These are phyloP conservation scores for Suhomyces taliae DNA, from an alignment of 1,139 yeast species.

Conservation along the genomic window DNA sequence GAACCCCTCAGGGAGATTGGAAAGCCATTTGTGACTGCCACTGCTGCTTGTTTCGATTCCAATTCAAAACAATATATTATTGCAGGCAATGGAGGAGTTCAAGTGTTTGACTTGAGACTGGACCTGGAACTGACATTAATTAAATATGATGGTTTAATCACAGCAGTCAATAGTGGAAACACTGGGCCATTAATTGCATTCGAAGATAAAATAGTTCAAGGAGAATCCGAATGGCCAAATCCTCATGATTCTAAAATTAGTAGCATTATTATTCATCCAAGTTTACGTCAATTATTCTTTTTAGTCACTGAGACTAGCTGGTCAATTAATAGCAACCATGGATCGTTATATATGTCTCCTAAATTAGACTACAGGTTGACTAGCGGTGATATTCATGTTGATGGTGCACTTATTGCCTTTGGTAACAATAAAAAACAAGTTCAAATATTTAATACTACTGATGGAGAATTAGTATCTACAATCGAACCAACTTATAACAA, in stretches of 20 bases:
- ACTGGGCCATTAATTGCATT: constrained; percentile 21
- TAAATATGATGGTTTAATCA: background rate
- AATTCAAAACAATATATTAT: constrained; percentile 18
- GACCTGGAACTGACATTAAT: constrained; percentile 2
- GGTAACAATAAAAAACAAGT: constrained; percentile 43
- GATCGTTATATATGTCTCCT: constrained; percentile 8
- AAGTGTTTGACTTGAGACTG: constrained; percentile 6
- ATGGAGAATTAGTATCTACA: constrained; percentile 39
- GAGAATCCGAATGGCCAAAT: constrained; percentile 9
- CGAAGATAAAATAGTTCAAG: constrained; percentile 17
- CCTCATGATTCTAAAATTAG: constrained; percentile 13
- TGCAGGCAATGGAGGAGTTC: constrained; percentile 5
- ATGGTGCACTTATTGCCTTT: constrained; percentile 60
- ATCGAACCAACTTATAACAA: constrained; percentile 26
- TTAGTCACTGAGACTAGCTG: constrained; percentile 30
- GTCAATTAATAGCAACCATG: constrained; percentile 26
- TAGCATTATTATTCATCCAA: constrained; percentile 35
- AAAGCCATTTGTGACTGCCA: constrained; percentile 17
- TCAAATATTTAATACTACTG: constrained; percentile 43
- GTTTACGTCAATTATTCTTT: constrained; percentile 26
- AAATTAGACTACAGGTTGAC: constrained; percentile 15
- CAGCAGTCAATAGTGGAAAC: constrained; percentile 3
- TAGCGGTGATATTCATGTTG: constrained; percentile 56
- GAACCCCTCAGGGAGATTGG: constrained; percentile 7
- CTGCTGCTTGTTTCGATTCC: constrained; percentile 14